A percentile compares a stretch with the other conserved stretches of the same genome.
These are phyloP conservation scores for Skeletonema menzelii DNA, from an alignment of 108 stramenopile genomes.

Conservation along the genomic window DNA sequence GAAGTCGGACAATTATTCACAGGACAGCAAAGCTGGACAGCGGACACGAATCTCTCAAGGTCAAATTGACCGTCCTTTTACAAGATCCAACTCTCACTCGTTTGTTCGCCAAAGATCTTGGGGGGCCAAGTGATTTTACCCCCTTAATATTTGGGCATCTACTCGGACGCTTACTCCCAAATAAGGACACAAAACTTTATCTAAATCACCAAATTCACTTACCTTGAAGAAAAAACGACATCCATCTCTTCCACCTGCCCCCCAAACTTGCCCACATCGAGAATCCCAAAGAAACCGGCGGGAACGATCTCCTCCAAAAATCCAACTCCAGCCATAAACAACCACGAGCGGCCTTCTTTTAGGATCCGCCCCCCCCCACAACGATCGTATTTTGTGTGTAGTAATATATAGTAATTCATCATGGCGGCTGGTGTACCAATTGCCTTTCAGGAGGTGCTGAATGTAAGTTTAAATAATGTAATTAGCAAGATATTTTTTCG, in stretches of 20 bases:
- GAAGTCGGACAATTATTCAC: no score
- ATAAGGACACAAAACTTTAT: background rate
- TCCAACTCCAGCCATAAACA: no score
- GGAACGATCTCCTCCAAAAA: no score
- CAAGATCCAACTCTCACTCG: background rate
- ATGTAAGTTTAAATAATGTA: constrained; percentile 64
- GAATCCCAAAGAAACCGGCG: no score
- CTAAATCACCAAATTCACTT: background rate
- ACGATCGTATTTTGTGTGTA: background rate
- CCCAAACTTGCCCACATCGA: no score
- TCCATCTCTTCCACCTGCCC: no score
- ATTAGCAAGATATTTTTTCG: background rate
- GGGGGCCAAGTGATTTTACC: background rate
- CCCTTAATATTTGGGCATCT: background rate
- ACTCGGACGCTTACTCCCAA: background rate
- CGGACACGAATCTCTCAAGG: background rate
- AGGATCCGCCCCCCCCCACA: background rate
- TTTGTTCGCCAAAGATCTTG: background rate
- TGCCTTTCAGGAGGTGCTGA: constrained; percentile 81
- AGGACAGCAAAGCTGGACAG: no score
- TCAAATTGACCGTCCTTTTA: background rate
- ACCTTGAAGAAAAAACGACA: no score
- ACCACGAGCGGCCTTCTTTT: no score
- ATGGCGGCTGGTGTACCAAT: constrained; percentile 65
- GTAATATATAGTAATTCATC: background rate